Percentiles rank a stretch among this genome's conserved stretches.
Conservation (phyloP, 345 rosid genomes). For the Mercurialis annua region DNA sequence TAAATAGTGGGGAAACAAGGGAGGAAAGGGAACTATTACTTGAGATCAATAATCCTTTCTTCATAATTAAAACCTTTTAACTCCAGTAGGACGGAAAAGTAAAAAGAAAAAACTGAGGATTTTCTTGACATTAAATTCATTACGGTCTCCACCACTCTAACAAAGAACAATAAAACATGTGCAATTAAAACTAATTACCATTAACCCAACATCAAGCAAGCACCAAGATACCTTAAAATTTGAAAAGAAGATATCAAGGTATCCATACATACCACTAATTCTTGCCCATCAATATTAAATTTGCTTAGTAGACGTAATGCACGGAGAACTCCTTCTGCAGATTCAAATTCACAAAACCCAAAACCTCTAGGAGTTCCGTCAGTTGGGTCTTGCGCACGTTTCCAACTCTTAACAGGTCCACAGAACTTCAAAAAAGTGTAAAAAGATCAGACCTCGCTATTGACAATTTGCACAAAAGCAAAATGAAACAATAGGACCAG, state of each 20-base stretch:
- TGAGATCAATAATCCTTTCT: background rate
- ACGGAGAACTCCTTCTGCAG: conserved; percentile 95
- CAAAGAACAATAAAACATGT: background rate
- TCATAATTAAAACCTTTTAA: background rate
- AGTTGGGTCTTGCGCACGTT: conserved; percentile 77
- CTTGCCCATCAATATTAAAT: conserved; percentile 90
- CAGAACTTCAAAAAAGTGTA: conserved; percentile 54
- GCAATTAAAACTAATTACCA: background rate
- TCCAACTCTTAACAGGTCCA: conserved; percentile 92
- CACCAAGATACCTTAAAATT: background rate
- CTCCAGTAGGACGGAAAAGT: background rate
- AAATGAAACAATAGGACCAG: conserved; percentile 8
- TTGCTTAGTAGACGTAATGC: conserved; percentile 85
- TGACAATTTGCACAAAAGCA: background rate
- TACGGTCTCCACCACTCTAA: background rate
- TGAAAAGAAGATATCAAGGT: background rate
- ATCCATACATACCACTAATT: conserved; percentile 63
- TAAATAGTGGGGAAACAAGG: background rate
- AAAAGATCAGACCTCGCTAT: conserved; percentile 7
- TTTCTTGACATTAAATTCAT: background rate
- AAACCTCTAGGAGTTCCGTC: conserved; percentile 81
- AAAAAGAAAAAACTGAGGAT: background rate
- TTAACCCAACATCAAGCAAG: background rate
- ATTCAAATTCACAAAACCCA: conserved; percentile 94
- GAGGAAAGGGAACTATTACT: background rate